Evolutionary conservation across 495 filamentous ascomycete genomes (phyloP).

Genomic region (Pseudotulostoma volvatum): DNA sequence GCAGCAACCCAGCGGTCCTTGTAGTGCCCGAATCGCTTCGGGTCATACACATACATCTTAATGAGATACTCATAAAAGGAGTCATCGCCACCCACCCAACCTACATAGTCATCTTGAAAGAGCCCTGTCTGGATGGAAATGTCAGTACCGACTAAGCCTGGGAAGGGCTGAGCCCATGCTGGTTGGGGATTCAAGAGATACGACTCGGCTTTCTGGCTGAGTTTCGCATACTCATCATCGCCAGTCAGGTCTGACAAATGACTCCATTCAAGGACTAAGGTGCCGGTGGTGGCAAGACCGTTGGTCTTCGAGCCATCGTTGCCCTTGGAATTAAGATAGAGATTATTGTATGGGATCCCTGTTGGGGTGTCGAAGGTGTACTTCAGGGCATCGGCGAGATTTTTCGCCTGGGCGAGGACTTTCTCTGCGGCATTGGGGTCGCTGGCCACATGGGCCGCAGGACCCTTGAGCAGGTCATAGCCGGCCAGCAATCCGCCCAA

Average conservation of each 20-base stretch:
- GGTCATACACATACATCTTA: slow-evolving; percentile 84
- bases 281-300: slow-evolving; percentile 54
- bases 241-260: slow-evolving; percentile 63
- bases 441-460: slow-evolving; percentile 35
- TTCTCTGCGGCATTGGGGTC: slow-evolving; percentile 32
- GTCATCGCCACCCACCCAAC: slow-evolving; percentile 71
- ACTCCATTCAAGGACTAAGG: slow-evolving; percentile 73
- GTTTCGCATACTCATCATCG: slow-evolving; percentile 42
- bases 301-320: slow-evolving; percentile 38
- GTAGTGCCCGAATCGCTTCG: slow-evolving; percentile 43
- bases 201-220: slow-evolving; percentile 53
- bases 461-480: slow-evolving; percentile 66
- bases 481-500: slow-evolving; percentile 65
- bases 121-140: slow-evolving; percentile 47
- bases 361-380: slow-evolving; percentile 62
- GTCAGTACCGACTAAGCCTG: slow-evolving; percentile 56
- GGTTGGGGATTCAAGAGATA: slow-evolving; percentile 57
- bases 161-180: slow-evolving; percentile 48
- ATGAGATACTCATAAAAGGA: slow-evolving; percentile 87
- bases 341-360: slow-evolving; percentile 60
- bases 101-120: slow-evolving; percentile 49
- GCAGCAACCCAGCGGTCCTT: slow-evolving; percentile 62
- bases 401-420: slow-evolving; percentile 49
- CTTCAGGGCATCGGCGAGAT: slow-evolving; percentile 54
- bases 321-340: slow-evolving; percentile 38